These are phyloP conservation scores for Alternaria tenuissima DNA, from an alignment of 2,329 filamentous ascomycete species.

Conservation along the genomic window DNA sequence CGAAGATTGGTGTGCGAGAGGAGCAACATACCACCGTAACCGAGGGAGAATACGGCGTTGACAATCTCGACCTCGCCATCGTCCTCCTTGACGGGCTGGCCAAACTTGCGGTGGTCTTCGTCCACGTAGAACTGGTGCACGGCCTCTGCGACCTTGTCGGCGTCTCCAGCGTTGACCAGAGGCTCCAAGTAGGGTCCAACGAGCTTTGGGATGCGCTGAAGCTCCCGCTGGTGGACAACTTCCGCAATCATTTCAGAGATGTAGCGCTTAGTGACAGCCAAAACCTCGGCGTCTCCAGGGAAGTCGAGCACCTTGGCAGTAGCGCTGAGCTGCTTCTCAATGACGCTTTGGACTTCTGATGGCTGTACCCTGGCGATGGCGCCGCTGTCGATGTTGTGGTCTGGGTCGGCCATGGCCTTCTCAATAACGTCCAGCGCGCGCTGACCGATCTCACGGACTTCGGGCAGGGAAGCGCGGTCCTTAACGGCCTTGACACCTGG, in stretches of 20 bases:
- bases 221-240: constrained; percentile 82
- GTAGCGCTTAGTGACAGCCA: constrained; percentile 74
- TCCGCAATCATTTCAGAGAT: constrained; percentile 86
- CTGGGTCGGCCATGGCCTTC: constrained; percentile 78
- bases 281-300: constrained; percentile 68
- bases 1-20: constrained; percentile 95
- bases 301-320: constrained; percentile 69
- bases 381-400: constrained; percentile 63
- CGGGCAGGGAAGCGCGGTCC: constrained; percentile 88
- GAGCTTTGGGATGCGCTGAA: constrained; percentile 73
- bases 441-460: constrained; percentile 89
- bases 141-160: constrained; percentile 72
- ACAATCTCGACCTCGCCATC: constrained; percentile 96
- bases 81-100: constrained; percentile 83
- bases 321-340: constrained; percentile 79
- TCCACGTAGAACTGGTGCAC: constrained; percentile 81
- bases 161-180: constrained; percentile 69
- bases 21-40: constrained; percentile 96
- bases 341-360: constrained; percentile 76
- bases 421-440: constrained; percentile 87
- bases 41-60: constrained; percentile 96
- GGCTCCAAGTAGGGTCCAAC: constrained; percentile 79
- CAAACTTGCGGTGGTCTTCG: constrained; percentile 88
- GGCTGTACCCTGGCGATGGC: constrained; percentile 70
- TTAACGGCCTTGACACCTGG: constrained; percentile 91